Conservation (phyloP, 2,329 filamentous ascomycete genomes). For the Xylariales sp. region DNA sequence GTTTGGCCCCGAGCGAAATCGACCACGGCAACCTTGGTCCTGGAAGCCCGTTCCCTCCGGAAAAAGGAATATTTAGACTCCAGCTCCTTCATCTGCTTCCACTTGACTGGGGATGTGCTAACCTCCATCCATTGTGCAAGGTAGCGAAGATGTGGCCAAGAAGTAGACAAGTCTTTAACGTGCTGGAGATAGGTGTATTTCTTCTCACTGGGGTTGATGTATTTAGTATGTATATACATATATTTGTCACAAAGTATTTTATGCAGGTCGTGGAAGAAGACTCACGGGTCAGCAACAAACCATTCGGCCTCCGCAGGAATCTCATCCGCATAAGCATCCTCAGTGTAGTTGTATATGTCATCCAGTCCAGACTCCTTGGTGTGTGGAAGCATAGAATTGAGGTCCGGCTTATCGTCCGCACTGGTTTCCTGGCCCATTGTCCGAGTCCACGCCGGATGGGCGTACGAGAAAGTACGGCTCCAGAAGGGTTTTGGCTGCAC, state of each 20-base stretch:
- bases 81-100: constrained; percentile 13
- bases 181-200: background rate
- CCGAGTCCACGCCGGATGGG: background rate
- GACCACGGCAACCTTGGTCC: constrained; percentile 12
- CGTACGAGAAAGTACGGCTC: background rate
- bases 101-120: constrained; percentile 18
- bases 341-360: background rate
- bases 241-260: background rate
- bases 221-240: no score
- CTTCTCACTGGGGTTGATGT: background rate
- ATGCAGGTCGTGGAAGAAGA: no score
- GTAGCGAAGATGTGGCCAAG: constrained; percentile 18
- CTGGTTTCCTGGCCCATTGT: background rate
- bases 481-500: constrained; percentile 3
- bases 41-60: constrained; percentile 11
- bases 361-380: background rate
- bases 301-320: background rate
- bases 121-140: constrained; percentile 21
- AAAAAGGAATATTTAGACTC: background rate
- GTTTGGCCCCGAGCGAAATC: constrained; percentile 2
- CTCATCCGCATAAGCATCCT: background rate
- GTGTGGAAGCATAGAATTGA: constrained; percentile 3
- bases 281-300: background rate
- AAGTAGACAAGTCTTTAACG: background rate
- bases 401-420: background rate